These are phyloP conservation scores for Orobanche coerulescens DNA, from an alignment of 257 asterid genomes.

Conservation along the genomic window DNA sequence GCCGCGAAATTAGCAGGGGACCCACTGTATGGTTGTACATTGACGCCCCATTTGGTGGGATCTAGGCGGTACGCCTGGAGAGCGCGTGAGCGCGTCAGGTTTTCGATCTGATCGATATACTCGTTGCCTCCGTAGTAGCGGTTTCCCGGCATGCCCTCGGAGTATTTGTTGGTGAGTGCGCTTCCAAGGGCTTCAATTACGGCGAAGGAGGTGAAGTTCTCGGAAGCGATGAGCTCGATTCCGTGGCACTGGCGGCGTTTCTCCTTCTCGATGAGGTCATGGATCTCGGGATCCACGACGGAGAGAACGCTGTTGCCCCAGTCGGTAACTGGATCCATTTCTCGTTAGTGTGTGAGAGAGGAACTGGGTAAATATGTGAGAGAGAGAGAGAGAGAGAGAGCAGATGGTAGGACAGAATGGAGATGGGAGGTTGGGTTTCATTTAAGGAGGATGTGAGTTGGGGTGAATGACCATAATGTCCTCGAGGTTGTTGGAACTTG, in stretches of 20 bases:
- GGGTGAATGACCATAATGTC: slow-evolving; percentile 20
- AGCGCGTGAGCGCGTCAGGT: slow-evolving; percentile 57
- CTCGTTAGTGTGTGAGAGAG: not conserved
- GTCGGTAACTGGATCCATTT: slow-evolving; percentile 47
- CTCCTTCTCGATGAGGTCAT: slow-evolving; percentile 56
- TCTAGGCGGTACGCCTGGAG: slow-evolving; percentile 56
- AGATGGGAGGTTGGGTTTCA: slow-evolving; percentile 11
- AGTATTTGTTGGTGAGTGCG: slow-evolving; percentile 55
- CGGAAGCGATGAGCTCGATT: slow-evolving; percentile 70
- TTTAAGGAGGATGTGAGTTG: slow-evolving; percentile 6
- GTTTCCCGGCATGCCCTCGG: slow-evolving; percentile 58
- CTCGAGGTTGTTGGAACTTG: slow-evolving; percentile 27
- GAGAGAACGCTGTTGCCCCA: slow-evolving; percentile 52
- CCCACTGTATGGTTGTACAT: slow-evolving; percentile 71
- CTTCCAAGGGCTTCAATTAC: slow-evolving; percentile 58
- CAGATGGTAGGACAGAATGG: not conserved
- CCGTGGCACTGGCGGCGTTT: slow-evolving; percentile 66
- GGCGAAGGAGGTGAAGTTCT: slow-evolving; percentile 78
- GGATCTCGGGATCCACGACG: slow-evolving; percentile 46
- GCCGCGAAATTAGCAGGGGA: slow-evolving; percentile 77
- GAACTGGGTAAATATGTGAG: not conserved
- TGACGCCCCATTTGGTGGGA: slow-evolving; percentile 58
- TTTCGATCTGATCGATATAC: slow-evolving; percentile 55
- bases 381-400: not conserved
- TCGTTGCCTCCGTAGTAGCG: slow-evolving; percentile 62